Conservation (phyloP, 169 alveolate genomes). For the Besnoitia besnoiti region DNA sequence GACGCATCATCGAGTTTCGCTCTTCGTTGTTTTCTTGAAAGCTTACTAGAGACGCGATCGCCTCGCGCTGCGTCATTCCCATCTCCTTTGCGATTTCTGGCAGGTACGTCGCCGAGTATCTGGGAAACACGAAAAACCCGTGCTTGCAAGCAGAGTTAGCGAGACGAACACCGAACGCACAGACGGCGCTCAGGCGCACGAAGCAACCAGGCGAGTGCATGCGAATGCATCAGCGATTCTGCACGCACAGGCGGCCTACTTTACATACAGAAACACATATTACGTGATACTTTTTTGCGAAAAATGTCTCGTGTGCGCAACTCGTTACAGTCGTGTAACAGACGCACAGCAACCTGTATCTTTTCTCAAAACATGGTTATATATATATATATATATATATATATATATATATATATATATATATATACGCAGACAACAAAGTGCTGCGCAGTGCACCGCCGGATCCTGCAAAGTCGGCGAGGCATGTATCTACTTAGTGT, state of each 20-base stretch:
- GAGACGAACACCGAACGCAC: not conserved
- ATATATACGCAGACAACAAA: not conserved
- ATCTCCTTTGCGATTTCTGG: constrained; percentile 35
- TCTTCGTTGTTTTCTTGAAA: not conserved
- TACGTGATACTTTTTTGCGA: too few relatives aligned
- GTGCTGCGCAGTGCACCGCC: not conserved
- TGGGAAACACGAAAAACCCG: not conserved
- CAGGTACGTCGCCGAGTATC: constrained; percentile 43
- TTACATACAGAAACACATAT: too few relatives aligned
- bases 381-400: not conserved
- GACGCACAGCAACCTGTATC: not conserved
- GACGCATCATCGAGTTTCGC: too few relatives aligned
- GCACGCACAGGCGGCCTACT: too few relatives aligned
- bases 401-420: not conserved
- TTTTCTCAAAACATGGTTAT: not conserved
- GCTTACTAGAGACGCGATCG: constrained; percentile 14
- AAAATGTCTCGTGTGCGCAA: too few relatives aligned
- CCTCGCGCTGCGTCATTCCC: constrained; percentile 36
- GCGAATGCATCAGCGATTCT: not conserved
- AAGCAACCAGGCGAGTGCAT: not conserved
- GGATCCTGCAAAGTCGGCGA: too few relatives aligned
- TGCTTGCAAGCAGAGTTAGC: not conserved
- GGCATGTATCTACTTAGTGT: not conserved
- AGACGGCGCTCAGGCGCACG: not conserved
- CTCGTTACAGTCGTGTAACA: too few relatives aligned